Percentiles rank a stretch among this genome's conserved stretches.
phyloP scores from a whole-genome alignment of 2,329 filamentous ascomycete species.

The Diaporthe capsici region DNA sequence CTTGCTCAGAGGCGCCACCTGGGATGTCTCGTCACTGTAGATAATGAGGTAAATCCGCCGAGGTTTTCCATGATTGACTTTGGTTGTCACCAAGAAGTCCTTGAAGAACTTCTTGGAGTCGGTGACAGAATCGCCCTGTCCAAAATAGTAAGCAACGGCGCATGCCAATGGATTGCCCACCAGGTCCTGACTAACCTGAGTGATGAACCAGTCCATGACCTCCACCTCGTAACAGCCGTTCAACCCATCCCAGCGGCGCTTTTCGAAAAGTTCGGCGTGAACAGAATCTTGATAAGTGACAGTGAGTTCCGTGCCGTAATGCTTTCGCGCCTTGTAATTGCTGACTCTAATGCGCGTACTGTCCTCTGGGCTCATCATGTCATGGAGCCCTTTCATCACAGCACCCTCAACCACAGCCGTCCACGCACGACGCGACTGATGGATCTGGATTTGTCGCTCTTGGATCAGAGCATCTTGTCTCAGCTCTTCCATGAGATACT shows the following conservation, averaged over 20 bases:
- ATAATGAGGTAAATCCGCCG: background rate
- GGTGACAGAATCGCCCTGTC: slow-evolving; percentile 22
- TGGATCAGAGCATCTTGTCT: background rate
- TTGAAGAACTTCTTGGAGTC: background rate
- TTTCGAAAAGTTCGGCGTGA: slow-evolving; percentile 50
- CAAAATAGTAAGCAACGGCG: background rate
- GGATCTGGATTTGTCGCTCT: slow-evolving; percentile 52
- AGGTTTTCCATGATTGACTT: slow-evolving; percentile 25
- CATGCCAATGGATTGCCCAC: background rate
- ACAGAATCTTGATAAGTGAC: slow-evolving; percentile 49
- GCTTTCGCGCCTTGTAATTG: slow-evolving; percentile 58
- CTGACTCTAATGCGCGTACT: slow-evolving; percentile 55
- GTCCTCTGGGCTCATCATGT: slow-evolving; percentile 50
- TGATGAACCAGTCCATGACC: slow-evolving; percentile 61
- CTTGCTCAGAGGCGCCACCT: slow-evolving; percentile 21
- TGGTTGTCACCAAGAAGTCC: slow-evolving; percentile 6
- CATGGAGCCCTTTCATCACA: slow-evolving; percentile 62
- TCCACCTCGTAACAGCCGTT: slow-evolving; percentile 55
- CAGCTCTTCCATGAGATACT: slow-evolving; percentile 52
- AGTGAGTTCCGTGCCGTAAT: slow-evolving; percentile 57
- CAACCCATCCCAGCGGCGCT: slow-evolving; percentile 54
- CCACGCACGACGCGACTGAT: slow-evolving; percentile 65
- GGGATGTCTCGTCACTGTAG: background rate
- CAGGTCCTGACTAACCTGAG: slow-evolving; percentile 46
- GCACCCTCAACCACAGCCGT: slow-evolving; percentile 66